phyloP scores from a whole-genome alignment of 176 grass and related monocot genomes.

The Aegilops bicornis region DNA sequence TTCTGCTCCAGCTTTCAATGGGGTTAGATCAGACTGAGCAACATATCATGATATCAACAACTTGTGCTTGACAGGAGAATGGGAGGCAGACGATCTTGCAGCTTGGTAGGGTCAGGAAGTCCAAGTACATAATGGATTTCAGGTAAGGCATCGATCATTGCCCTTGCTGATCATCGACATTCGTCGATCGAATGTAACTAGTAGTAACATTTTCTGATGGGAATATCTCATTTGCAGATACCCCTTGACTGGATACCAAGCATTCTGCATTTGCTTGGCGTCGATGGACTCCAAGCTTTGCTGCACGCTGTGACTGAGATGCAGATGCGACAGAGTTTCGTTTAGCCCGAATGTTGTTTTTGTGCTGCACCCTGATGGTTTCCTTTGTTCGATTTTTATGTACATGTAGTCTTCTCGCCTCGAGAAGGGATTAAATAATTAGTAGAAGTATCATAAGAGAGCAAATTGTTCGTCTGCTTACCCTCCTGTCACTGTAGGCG shows the following conservation, averaged over 20 bases:
- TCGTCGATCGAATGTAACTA: too few relatives aligned
- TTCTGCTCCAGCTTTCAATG: neutral
- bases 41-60: neutral
- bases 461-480: neutral
- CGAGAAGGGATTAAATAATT: slow-evolving; percentile 10
- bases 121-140: slow-evolving; percentile 90
- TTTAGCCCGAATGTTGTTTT: neutral
- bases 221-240: slow-evolving; percentile 37
- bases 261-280: slow-evolving; percentile 90
- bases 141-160: slow-evolving; percentile 38
- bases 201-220: neutral
- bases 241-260: slow-evolving; percentile 91
- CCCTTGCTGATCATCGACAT: neutral
- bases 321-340: neutral
- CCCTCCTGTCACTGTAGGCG: neutral
- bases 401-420: slow-evolving; percentile 31
- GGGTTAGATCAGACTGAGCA: neutral
- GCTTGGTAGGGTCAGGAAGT: slow-evolving; percentile 73
- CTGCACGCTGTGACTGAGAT: slow-evolving; percentile 55
- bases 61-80: slow-evolving; percentile 46
- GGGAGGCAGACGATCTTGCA: slow-evolving; percentile 81
- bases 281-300: slow-evolving; percentile 92
- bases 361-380: neutral
- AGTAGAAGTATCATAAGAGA: neutral
- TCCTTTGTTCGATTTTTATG: neutral